A percentile compares a stretch with the other conserved stretches of the same genome.
Evolutionary conservation across 2,329 filamentous ascomycete species (phyloP).

Genomic region (Trichoderma simmonsii): DNA sequence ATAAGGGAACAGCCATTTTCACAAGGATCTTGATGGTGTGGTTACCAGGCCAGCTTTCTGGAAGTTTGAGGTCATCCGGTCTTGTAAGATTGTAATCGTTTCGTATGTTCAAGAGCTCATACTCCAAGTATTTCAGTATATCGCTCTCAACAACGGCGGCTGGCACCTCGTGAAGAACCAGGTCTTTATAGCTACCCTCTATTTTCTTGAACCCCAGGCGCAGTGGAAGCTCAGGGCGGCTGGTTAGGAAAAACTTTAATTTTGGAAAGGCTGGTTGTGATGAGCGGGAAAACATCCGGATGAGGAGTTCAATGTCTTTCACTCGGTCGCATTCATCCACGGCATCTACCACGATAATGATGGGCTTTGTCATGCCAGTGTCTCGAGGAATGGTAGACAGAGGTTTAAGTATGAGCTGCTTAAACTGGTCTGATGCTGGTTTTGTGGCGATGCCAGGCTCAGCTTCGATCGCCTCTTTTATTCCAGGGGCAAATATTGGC

Average conservation of each 20-base stretch:
- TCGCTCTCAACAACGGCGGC: background rate
- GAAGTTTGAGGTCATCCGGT: background rate
- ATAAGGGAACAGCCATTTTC: background rate
- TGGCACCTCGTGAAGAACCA: background rate
- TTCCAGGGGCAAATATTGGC: background rate
- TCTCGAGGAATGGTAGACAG: background rate
- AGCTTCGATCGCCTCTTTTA: background rate
- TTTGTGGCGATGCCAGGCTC: background rate
- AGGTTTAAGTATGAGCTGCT: too few relatives aligned
- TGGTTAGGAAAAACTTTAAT: background rate
- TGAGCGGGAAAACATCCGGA: background rate
- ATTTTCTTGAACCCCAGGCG: background rate
- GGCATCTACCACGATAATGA: background rate
- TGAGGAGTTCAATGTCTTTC: background rate
- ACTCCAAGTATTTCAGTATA: background rate
- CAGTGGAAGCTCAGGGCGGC: background rate
- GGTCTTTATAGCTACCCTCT: background rate
- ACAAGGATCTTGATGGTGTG: background rate
- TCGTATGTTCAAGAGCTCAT: background rate
- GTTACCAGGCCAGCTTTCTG: background rate
- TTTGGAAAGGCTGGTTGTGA: background rate
- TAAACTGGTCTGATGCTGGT: background rate
- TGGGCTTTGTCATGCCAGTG: background rate
- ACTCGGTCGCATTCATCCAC: background rate
- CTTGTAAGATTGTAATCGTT: background rate